Conservation (phyloP, 306 rosid genomes). For the Ormosia semicastrata region DNA sequence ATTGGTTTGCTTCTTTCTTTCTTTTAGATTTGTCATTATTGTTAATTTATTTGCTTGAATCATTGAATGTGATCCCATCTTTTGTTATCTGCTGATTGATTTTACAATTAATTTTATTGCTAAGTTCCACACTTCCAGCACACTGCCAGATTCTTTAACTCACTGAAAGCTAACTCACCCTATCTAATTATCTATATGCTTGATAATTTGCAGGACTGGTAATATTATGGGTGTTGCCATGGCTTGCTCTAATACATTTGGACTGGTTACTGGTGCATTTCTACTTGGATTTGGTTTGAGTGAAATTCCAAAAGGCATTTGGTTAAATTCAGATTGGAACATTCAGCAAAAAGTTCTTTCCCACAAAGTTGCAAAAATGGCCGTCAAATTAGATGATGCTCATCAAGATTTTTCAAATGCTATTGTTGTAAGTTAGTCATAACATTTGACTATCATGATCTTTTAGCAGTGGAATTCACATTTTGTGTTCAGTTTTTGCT, state of each 20-base stretch:
- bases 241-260: conserved; percentile 98
- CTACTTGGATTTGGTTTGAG: conserved; percentile 97
- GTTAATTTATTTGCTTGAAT: neutral
- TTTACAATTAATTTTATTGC: neutral
- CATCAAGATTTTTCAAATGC: conserved; percentile 92
- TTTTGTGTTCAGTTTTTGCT: neutral
- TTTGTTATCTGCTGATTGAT: neutral
- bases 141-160: neutral
- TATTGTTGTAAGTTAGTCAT: conserved; percentile 62
- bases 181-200: conserved; percentile 3
- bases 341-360: conserved; percentile 79
- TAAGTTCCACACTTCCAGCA: neutral
- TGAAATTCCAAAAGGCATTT: conserved; percentile 87
- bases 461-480: neutral
- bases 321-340: conserved; percentile 85
- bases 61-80: neutral
- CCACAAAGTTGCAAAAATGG: conserved; percentile 91
- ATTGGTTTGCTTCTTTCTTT: conserved; percentile 57
- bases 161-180: neutral
- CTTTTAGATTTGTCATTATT: neutral
- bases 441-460: neutral
- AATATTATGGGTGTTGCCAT: conserved; percentile 79
- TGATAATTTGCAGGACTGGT: conserved; percentile 54
- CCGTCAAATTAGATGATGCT: conserved; percentile 92
- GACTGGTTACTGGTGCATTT: conserved; percentile 96